phyloP scores from a whole-genome alignment of 306 rosid genomes.

The Acacia acuminata region DNA sequence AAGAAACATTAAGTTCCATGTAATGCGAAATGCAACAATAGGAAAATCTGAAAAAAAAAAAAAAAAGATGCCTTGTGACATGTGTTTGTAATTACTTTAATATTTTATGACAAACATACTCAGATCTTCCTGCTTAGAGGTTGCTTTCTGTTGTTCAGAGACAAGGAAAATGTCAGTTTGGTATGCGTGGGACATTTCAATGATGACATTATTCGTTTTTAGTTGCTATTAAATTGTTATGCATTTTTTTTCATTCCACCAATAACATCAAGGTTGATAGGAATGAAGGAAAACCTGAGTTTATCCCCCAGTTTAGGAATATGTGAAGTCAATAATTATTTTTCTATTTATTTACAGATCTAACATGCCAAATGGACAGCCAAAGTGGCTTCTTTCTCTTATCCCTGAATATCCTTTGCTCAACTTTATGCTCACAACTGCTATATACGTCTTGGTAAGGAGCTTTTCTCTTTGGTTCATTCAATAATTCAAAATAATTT shows the following conservation, averaged over 20 bases:
- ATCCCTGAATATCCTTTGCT: constrained; percentile 92
- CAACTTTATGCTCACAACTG: constrained; percentile 94
- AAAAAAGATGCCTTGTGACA: background rate
- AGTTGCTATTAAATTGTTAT: background rate
- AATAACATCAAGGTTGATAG: constrained; percentile 7
- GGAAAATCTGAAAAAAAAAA: background rate
- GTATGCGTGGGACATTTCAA: background rate
- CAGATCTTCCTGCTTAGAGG: background rate
- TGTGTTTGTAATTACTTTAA: background rate
- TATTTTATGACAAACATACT: background rate
- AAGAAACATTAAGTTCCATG: constrained; percentile 2
- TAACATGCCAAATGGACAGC: constrained; percentile 91
- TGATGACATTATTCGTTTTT: background rate
- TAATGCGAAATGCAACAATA: constrained; percentile 11
- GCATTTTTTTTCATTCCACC: background rate
- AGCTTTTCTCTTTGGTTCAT: constrained; percentile 23
- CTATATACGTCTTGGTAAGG: constrained; percentile 79
- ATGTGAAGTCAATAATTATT: constrained; percentile 14
- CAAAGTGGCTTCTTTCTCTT: constrained; percentile 98
- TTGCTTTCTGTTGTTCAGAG: background rate
- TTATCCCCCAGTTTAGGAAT: background rate
- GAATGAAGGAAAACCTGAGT: constrained; percentile 11
- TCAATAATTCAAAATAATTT: background rate
- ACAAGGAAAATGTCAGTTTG: constrained; percentile 15
- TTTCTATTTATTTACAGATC: constrained; percentile 57